phyloP scores from a whole-genome alignment of 495 filamentous ascomycete genomes.

The Hypoxylon subgilvum region DNA sequence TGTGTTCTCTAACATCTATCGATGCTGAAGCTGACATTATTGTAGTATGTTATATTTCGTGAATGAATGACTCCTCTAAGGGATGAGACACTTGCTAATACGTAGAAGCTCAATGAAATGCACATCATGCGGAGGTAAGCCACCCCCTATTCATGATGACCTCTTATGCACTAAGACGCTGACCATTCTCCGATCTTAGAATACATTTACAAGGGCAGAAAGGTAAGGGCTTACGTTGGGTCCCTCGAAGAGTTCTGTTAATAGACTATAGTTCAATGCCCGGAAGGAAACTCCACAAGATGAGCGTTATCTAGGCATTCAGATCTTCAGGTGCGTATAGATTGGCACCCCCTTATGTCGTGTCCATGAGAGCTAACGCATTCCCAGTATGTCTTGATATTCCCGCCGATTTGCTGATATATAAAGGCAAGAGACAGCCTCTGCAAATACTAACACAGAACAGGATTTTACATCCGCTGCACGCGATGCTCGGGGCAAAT shows the following conservation, averaged over 20 bases:
- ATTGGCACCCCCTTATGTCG: background rate
- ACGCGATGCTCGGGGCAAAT: slow-evolving; percentile 90
- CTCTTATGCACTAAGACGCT: background rate
- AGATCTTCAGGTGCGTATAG: slow-evolving; percentile 65
- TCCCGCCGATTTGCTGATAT: no score
- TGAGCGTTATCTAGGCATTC: slow-evolving; percentile 87
- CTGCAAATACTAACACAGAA: background rate
- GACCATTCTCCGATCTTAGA: slow-evolving; percentile 56
- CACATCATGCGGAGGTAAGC: slow-evolving; percentile 69
- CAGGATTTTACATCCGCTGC: slow-evolving; percentile 70
- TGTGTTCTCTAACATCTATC: slow-evolving; percentile 24
- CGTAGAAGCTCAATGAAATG: slow-evolving; percentile 74
- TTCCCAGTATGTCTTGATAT: slow-evolving; percentile 8
- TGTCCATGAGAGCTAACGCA: slow-evolving; percentile 2
- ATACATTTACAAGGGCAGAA: slow-evolving; percentile 95
- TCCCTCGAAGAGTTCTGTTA: background rate
- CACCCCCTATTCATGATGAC: background rate
- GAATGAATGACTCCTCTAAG: background rate
- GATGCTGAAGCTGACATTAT: slow-evolving; percentile 5
- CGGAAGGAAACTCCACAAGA: slow-evolving; percentile 86
- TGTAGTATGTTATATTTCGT: slow-evolving; percentile 11
- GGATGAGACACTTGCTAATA: slow-evolving; percentile 2
- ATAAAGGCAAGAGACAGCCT: background rate
- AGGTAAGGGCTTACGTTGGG: slow-evolving; percentile 43
- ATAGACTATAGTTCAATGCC: slow-evolving; percentile 63